Evolutionary conservation across 2,329 filamentous ascomycete genomes (phyloP).

Genomic region (Fusarium pininemorale): DNA sequence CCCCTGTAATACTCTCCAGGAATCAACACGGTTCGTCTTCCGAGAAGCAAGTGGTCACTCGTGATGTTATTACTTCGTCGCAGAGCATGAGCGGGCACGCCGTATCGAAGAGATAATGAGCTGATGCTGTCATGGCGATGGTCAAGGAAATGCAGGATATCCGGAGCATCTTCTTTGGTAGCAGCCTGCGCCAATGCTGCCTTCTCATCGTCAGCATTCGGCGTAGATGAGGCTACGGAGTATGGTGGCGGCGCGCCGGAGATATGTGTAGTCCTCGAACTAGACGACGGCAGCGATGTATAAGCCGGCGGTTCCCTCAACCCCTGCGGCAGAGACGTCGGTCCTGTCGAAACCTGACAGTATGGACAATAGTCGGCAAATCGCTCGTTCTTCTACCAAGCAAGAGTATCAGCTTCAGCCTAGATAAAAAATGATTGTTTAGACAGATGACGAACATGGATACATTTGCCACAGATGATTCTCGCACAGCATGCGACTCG

Average conservation of each 20-base stretch:
- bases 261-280: conserved; percentile 33
- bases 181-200: conserved; percentile 34
- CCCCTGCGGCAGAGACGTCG: conserved; percentile 67
- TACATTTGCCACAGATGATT: conserved; percentile 76
- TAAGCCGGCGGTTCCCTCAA: conserved; percentile 76
- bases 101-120: conserved; percentile 76
- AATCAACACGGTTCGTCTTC: conserved; percentile 74
- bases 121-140: conserved; percentile 73
- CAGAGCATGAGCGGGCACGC: conserved; percentile 70
- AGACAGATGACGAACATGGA: conserved; percentile 59
- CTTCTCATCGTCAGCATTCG: conserved; percentile 38
- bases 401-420: conserved; percentile 10
- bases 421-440: not conserved
- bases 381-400: conserved; percentile 66
- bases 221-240: conserved; percentile 31
- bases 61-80: conserved; percentile 75
- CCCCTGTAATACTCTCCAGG: conserved; percentile 75
- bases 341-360: conserved; percentile 75
- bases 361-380: conserved; percentile 76
- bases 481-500: conserved; percentile 74
- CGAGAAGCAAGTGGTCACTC: conserved; percentile 75
- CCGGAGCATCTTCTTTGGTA: conserved; percentile 57
- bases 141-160: conserved; percentile 79
- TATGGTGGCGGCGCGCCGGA: conserved; percentile 54
- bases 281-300: conserved; percentile 49